Percentiles rank a stretch among this genome's conserved stretches.
Evolutionary conservation across 2,329 filamentous ascomycete genomes (phyloP).

Genomic region (Tolypocladium inflatum): DNA sequence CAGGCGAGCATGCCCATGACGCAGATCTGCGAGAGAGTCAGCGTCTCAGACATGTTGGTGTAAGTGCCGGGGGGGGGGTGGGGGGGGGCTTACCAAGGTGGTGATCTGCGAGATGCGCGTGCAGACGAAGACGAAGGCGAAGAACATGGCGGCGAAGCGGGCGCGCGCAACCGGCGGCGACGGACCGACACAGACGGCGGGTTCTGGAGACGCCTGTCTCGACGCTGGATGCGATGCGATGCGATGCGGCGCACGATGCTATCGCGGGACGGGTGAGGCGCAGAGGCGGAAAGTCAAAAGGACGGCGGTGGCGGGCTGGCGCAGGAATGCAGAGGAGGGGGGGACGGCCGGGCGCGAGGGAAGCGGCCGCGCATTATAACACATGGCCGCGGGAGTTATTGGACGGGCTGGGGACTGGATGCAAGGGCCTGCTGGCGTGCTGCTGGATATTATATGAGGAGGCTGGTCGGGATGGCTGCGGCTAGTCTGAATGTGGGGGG

Average conservation of each 20-base stretch:
- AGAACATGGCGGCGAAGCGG: slow-evolving; percentile 40
- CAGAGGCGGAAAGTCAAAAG: neutral
- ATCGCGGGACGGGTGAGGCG: neutral
- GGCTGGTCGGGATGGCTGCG: too few species aligned
- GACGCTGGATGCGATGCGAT: neutral
- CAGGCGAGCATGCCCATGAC: slow-evolving; percentile 57
- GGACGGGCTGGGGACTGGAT: too few species aligned
- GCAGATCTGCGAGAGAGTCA: slow-evolving; percentile 42
- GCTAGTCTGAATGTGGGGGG: too few species aligned
- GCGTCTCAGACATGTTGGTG: neutral
- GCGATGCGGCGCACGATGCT: neutral
- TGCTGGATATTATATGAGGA: too few species aligned
- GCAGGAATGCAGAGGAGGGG: neutral
- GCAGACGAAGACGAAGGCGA: slow-evolving; percentile 53
- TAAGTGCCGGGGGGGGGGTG: neutral
- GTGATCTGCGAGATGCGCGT: slow-evolving; percentile 54
- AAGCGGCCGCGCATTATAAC: neutral
- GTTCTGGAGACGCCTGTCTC: too few species aligned
- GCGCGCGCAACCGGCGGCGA: neutral
- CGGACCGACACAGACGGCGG: neutral
- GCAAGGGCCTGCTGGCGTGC: too few species aligned
- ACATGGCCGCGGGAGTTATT: neutral
- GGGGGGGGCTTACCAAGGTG: slow-evolving; percentile 42
- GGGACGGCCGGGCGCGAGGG: neutral
- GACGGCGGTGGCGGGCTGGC: neutral